These are phyloP conservation scores for Talaromyces islandicus DNA, from an alignment of 2,329 filamentous ascomycete genomes.

Conservation along the genomic window DNA sequence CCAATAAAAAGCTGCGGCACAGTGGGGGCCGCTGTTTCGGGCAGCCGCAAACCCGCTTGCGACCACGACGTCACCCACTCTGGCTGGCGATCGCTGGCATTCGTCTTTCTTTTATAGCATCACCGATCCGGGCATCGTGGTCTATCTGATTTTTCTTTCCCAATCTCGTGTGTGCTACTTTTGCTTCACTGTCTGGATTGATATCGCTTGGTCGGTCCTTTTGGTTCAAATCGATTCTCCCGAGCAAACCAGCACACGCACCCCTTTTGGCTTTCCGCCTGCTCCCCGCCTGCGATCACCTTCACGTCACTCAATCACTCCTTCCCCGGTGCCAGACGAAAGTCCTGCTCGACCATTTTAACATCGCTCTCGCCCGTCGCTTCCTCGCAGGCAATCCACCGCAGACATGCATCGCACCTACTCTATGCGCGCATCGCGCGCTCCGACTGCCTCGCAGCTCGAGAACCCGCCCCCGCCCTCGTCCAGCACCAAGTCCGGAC, in stretches of 20 bases:
- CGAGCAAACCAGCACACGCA: background rate
- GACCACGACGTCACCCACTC: background rate
- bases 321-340: background rate
- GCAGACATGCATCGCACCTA: constrained; percentile 90
- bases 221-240: background rate
- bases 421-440: constrained; percentile 95
- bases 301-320: constrained; percentile 11
- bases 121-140: background rate
- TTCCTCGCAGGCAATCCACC: background rate
- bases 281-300: constrained; percentile 9
- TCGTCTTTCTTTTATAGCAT: background rate
- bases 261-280: constrained; percentile 3
- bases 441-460: constrained; percentile 84
- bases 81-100: background rate
- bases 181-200: background rate
- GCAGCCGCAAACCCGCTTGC: background rate
- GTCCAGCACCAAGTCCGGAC: constrained; percentile 83
- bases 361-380: background rate
- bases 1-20: background rate
- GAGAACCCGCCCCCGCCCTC: constrained; percentile 90
- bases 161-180: background rate
- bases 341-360: background rate
- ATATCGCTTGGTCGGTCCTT: background rate
- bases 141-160: no score
- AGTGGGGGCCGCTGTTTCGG: background rate